Percentiles rank a stretch among this genome's conserved stretches.
Evolutionary conservation across 2,329 filamentous ascomycete genomes (phyloP).

Genomic region (Fusarium sp.): DNA sequence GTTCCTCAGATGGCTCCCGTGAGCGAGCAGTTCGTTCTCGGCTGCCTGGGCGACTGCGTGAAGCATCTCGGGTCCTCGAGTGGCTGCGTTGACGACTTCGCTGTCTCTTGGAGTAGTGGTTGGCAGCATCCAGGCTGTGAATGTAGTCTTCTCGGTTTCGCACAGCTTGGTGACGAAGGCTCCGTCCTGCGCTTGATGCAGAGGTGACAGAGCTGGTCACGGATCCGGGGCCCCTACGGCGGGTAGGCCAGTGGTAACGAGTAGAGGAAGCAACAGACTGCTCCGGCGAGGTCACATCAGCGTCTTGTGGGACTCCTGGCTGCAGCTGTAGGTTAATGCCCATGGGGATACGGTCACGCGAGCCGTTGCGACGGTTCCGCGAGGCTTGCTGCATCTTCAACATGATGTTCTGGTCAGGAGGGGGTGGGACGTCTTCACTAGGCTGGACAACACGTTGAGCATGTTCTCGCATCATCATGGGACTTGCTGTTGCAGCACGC

Average conservation of each 20-base stretch:
- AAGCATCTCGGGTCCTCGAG: conserved; percentile 57
- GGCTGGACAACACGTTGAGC: conserved; percentile 51
- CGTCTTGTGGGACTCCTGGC: conserved; percentile 62
- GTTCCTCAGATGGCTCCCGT: conserved; percentile 74
- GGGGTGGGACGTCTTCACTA: conserved; percentile 66
- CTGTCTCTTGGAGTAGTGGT: conserved; percentile 67
- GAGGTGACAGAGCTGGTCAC: conserved; percentile 68
- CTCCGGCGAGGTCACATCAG: conserved; percentile 68
- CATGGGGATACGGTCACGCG: conserved; percentile 81
- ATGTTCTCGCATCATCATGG: conserved; percentile 69
- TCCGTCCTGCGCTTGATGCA: conserved; percentile 62
- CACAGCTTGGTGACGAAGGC: conserved; percentile 59
- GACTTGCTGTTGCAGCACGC: conserved; percentile 74
- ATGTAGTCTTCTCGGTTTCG: conserved; percentile 86
- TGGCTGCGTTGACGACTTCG: conserved; percentile 66
- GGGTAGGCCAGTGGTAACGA: conserved; percentile 65
- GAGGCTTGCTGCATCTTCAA: conserved; percentile 68
- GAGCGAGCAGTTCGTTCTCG: conserved; percentile 63
- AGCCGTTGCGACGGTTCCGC: conserved; percentile 72
- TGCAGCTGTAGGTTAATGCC: conserved; percentile 74
- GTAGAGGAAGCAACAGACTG: conserved; percentile 64
- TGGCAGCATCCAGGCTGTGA: conserved; percentile 83
- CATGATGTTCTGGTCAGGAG: conserved; percentile 69
- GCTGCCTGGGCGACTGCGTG: conserved; percentile 59
- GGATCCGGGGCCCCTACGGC: conserved; percentile 65